Evolutionary conservation across 495 filamentous ascomycete species (phyloP).

Genomic region (Talaromyces nanjingensis): DNA sequence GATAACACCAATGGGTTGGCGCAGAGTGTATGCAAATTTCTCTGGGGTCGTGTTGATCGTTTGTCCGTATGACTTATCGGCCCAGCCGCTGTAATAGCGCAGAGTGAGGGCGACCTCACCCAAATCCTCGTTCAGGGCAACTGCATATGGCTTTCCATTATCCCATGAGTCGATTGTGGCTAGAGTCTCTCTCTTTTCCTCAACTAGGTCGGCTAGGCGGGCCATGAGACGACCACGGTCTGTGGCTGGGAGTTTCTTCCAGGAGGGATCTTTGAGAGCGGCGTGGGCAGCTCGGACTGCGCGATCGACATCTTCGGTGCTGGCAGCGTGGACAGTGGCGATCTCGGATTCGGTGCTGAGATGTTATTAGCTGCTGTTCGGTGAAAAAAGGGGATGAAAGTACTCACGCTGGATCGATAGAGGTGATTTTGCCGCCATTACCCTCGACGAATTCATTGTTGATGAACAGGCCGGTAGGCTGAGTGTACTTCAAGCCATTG

Average conservation of each 20-base stretch:
- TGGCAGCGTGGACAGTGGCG: conserved; percentile 71
- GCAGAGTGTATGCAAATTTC: conserved; percentile 84
- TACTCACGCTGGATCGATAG: conserved; percentile 75
- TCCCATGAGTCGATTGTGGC: conserved; percentile 91
- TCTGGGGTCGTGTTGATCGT: conserved; percentile 68
- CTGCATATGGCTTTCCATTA: conserved; percentile 80
- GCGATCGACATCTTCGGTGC: conserved; percentile 67
- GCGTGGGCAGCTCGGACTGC: conserved; percentile 77
- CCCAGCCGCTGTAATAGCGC: conserved; percentile 81
- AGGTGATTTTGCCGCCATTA: conserved; percentile 62
- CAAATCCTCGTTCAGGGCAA: conserved; percentile 65
- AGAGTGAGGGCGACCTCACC: conserved; percentile 63
- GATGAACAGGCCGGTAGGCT: conserved; percentile 82
- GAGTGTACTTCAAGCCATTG: conserved; percentile 77
- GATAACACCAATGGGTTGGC: conserved; percentile 83
- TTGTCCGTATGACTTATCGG: conserved; percentile 87
- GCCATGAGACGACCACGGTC: conserved; percentile 70
- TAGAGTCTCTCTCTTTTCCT: conserved; percentile 61
- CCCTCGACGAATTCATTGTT: conserved; percentile 87
- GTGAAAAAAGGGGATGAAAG: background rate
- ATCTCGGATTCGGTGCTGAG: conserved; percentile 67
- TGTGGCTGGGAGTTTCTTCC: conserved; percentile 64
- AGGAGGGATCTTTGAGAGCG: conserved; percentile 71
- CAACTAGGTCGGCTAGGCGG: conserved; percentile 63
- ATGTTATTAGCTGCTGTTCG: background rate